Percentiles rank a stretch among this genome's conserved stretches.
These are phyloP conservation scores for Aspergillus sp. DNA, from an alignment of 2,329 filamentous ascomycete species.

Conservation along the genomic window DNA sequence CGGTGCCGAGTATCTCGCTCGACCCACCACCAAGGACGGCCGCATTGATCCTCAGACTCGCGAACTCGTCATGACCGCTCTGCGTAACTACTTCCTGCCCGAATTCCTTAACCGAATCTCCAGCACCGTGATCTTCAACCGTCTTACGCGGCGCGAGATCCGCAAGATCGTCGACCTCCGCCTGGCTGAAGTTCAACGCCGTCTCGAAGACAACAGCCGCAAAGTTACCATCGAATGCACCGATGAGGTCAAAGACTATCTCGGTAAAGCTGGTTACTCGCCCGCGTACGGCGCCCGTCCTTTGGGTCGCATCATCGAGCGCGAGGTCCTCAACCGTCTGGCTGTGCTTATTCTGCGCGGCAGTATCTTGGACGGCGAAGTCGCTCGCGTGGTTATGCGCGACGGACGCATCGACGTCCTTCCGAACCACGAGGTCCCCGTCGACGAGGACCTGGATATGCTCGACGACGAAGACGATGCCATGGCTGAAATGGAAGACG, in stretches of 20 bases:
- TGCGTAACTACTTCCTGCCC: slow-evolving; percentile 94
- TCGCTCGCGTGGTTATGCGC: slow-evolving; percentile 73
- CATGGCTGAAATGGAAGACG: slow-evolving; percentile 66
- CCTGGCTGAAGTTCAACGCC: slow-evolving; percentile 83
- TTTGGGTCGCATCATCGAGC: slow-evolving; percentile 86
- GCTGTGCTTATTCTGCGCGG: slow-evolving; percentile 89
- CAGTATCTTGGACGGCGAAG: slow-evolving; percentile 80
- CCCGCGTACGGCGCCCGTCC: slow-evolving; percentile 93
- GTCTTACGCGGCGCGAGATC: slow-evolving; percentile 84
- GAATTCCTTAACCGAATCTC: slow-evolving; percentile 99
- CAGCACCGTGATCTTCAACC: slow-evolving; percentile 97
- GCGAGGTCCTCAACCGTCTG: slow-evolving; percentile 90
- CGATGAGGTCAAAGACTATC: slow-evolving; percentile 85
- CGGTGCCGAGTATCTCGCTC: slow-evolving; percentile 87
- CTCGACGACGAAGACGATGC: slow-evolving; percentile 62
- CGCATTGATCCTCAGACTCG: slow-evolving; percentile 80
- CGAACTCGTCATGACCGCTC: slow-evolving; percentile 85
- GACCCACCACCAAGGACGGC: slow-evolving; percentile 74
- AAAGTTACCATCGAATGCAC: slow-evolving; percentile 83
- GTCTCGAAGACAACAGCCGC: slow-evolving; percentile 78
- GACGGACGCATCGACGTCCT: slow-evolving; percentile 78
- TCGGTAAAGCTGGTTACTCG: slow-evolving; percentile 88
- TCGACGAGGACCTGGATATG: too few species aligned
- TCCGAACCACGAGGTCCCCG: slow-evolving; percentile 72
- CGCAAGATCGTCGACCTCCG: slow-evolving; percentile 93